A percentile compares a stretch with the other conserved stretches of the same genome.
phyloP scores from a whole-genome alignment of 2,329 filamentous ascomycete species.

The Coniochaeta prunicola region DNA sequence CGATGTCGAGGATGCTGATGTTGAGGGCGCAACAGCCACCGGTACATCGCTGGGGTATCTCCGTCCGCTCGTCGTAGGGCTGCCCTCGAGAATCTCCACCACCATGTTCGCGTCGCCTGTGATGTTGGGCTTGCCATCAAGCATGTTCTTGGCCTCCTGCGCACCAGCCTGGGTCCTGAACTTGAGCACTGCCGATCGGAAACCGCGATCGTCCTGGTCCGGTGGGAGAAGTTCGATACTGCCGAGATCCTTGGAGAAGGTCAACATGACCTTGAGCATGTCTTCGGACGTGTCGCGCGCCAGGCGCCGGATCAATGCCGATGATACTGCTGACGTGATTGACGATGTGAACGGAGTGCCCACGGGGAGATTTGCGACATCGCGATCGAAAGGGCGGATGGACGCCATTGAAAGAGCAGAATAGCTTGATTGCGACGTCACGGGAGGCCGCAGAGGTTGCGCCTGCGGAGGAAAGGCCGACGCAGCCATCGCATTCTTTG shows the following conservation, averaged over 20 bases:
- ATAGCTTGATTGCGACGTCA: slow-evolving; percentile 24
- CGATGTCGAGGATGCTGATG: slow-evolving; percentile 33
- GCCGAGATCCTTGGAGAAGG: slow-evolving; percentile 49
- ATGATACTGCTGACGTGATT: slow-evolving; percentile 24
- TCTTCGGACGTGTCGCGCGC: slow-evolving; percentile 47
- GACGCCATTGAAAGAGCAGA: slow-evolving; percentile 20
- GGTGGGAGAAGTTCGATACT: slow-evolving; percentile 42
- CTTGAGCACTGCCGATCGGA: slow-evolving; percentile 43
- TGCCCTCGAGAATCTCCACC: slow-evolving; percentile 49
- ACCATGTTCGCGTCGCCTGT: slow-evolving; percentile 43
- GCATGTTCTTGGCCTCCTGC: slow-evolving; percentile 46
- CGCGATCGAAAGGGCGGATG: slow-evolving; percentile 6
- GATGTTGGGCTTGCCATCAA: slow-evolving; percentile 47
- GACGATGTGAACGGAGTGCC: slow-evolving; percentile 27
- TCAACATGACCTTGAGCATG: slow-evolving; percentile 47
- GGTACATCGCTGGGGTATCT: slow-evolving; percentile 45
- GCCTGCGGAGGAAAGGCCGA: slow-evolving; percentile 33
- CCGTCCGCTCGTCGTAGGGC: slow-evolving; percentile 27
- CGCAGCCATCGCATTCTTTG: slow-evolving; percentile 35
- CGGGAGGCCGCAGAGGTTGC: slow-evolving; percentile 28
- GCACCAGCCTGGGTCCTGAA: slow-evolving; percentile 48
- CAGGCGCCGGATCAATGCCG: slow-evolving; percentile 46
- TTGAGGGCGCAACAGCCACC: slow-evolving; percentile 29
- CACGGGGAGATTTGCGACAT: slow-evolving; percentile 21
- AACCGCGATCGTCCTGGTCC: slow-evolving; percentile 41